Conservation (phyloP, 345 rosid genomes). For the Eucalyptus brandiana region DNA sequence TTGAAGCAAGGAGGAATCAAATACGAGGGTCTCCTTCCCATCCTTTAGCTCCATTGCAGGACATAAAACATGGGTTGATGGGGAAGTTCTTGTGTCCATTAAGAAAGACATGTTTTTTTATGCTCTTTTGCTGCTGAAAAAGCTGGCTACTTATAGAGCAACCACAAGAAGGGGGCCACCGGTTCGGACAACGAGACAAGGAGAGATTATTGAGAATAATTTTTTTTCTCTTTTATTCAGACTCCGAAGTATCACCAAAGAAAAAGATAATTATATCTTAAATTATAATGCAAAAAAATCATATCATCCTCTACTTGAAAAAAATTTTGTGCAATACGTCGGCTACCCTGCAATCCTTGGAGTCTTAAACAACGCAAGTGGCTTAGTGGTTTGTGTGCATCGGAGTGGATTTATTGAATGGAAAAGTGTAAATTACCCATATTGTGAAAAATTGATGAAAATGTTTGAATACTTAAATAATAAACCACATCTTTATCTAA, state of each 20-base stretch:
- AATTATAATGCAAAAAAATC: neutral
- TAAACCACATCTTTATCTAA: fast-evolving
- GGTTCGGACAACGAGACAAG: neutral
- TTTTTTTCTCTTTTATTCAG: neutral
- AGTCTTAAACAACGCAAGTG: neutral
- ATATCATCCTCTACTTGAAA: neutral
- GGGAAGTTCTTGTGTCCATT: conserved; percentile 2
- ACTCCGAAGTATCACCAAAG: neutral
- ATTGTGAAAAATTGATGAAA: neutral
- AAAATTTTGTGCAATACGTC: no score
- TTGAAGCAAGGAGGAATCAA: conserved; percentile 16
- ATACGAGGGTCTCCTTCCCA: neutral
- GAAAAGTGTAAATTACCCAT: neutral
- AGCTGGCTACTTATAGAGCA: neutral
- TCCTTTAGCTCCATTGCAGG: neutral
- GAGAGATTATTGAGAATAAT: neutral
- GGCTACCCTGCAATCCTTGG: neutral
- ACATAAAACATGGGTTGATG: neutral
- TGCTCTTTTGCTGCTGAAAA: neutral
- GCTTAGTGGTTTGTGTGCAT: neutral
- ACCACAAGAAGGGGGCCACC: neutral
- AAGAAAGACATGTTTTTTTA: neutral
- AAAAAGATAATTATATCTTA: neutral
- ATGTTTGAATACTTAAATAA: neutral
- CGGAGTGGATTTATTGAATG: neutral